phyloP scores from a whole-genome alignment of 352 stramenopile genomes.

The Pythium periplocum region DNA sequence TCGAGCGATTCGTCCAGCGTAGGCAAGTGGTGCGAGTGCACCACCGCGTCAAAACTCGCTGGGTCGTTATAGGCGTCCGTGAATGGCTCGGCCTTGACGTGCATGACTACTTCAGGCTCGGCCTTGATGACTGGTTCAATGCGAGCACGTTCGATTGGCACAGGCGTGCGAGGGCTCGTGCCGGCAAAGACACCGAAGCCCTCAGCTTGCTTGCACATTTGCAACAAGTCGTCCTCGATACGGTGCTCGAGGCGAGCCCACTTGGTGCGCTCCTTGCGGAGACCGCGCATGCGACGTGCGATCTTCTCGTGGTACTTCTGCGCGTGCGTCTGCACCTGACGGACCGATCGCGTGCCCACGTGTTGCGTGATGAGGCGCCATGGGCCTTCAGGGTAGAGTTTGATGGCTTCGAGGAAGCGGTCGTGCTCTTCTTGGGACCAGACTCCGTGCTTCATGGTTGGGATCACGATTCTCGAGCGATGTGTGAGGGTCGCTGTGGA shows the following conservation, averaged over 20 bases:
- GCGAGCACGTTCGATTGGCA: not conserved
- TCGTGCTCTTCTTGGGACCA: slow-evolving; percentile 62
- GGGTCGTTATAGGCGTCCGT: too few relatives aligned
- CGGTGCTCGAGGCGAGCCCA: slow-evolving; percentile 12
- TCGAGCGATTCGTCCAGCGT: too few relatives aligned
- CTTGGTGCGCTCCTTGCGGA: slow-evolving; percentile 8
- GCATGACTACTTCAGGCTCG: too few relatives aligned
- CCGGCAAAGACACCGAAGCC: too few relatives aligned
- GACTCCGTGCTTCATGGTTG: not conserved
- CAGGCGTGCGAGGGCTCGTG: too few relatives aligned
- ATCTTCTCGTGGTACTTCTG: slow-evolving; percentile 18
- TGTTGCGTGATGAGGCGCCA: slow-evolving; percentile 36
- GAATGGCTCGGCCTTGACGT: too few relatives aligned
- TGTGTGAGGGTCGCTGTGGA: too few relatives aligned
- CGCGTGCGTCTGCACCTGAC: not conserved
- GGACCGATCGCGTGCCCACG: slow-evolving; percentile 23
- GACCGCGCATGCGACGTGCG: slow-evolving; percentile 6
- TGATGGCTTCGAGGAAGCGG: slow-evolving; percentile 44
- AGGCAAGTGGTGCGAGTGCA: too few relatives aligned
- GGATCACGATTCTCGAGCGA: not conserved
- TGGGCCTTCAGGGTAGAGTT: slow-evolving; percentile 35
- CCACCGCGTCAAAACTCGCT: too few relatives aligned
- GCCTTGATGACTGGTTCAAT: too few relatives aligned
- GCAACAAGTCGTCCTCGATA: slow-evolving; percentile 3
- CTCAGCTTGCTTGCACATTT: too few relatives aligned